Percentiles rank a stretch among this genome's conserved stretches.
Conservation (phyloP, 225 moss, liverwort and hornwort genomes). For the Bryoerythrophyllum caledonicum region DNA sequence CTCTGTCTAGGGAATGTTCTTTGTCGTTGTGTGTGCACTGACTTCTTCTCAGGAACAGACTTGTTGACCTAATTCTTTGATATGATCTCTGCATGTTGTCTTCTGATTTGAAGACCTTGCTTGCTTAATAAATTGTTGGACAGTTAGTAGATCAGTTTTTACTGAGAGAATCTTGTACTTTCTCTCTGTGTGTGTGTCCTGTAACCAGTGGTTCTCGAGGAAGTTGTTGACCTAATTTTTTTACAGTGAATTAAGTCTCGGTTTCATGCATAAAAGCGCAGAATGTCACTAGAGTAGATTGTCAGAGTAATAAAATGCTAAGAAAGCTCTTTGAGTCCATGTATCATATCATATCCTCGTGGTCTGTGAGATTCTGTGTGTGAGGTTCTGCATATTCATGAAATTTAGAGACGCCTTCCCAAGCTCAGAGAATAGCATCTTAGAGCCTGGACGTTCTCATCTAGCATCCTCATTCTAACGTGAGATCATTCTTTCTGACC, state of each 20-base stretch:
- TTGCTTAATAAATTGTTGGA: no score
- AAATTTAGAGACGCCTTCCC: no score
- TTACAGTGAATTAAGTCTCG: neutral
- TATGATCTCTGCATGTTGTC: no score
- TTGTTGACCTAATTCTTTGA: no score
- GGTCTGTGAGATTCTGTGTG: neutral
- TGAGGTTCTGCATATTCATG: no score
- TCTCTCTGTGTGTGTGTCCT: neutral
- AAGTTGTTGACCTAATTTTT: constrained; percentile 17
- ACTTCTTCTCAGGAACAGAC: no score
- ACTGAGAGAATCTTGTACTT: neutral
- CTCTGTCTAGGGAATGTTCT: neutral
- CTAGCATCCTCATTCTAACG: neutral
- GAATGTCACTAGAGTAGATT: neutral
- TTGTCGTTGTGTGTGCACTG: no score
- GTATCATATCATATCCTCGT: neutral
- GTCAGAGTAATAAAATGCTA: neutral
- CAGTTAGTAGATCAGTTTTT: neutral
- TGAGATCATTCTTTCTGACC: neutral
- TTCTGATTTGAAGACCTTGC: neutral
- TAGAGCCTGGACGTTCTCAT: neutral
- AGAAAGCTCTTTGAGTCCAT: neutral
- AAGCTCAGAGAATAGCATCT: no score
- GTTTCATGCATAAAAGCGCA: neutral
- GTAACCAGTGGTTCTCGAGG: neutral